Conservation (phyloP, 2,329 filamentous ascomycete species). For the Cryoendolithus antarcticus region DNA sequence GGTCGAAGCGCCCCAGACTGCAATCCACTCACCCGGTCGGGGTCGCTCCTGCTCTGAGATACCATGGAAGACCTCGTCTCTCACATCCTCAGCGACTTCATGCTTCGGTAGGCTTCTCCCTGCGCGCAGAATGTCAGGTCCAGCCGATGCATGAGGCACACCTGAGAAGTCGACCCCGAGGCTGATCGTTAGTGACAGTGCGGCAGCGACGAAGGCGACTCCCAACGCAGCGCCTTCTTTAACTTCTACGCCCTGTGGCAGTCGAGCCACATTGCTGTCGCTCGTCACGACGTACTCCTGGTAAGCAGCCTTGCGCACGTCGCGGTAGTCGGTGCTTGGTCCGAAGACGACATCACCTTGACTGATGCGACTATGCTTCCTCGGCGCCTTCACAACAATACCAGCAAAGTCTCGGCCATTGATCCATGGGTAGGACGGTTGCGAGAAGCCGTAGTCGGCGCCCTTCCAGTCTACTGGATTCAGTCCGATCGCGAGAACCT, state of each 20-base stretch:
- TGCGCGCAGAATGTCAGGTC: constrained; percentile 47
- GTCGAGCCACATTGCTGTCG: constrained; percentile 51
- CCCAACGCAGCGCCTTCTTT: constrained; percentile 52
- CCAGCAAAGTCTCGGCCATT: constrained; percentile 60
- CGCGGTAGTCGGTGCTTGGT: constrained; percentile 64
- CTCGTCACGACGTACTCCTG: constrained; percentile 57
- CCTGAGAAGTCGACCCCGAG: constrained; percentile 53
- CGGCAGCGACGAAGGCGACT: constrained; percentile 60
- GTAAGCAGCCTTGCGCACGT: constrained; percentile 58
- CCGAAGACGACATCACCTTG: constrained; percentile 47
- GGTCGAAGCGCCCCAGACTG: constrained; percentile 65
- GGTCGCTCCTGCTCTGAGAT: constrained; percentile 43
- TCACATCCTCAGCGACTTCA: constrained; percentile 47
- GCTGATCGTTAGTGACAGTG: constrained; percentile 54
- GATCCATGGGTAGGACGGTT: constrained; percentile 55
- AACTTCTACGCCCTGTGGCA: constrained; percentile 42
- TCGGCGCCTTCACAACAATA: constrained; percentile 40
- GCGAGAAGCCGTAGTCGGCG: constrained; percentile 59
- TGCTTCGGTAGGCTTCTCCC: constrained; percentile 36
- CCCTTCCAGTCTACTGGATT: constrained; percentile 67
- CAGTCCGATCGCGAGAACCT: constrained; percentile 51
- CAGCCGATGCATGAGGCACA: constrained; percentile 27
- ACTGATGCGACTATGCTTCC: constrained; percentile 37
- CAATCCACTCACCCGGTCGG: constrained; percentile 53
- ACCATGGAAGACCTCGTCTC: constrained; percentile 48